These are phyloP conservation scores for Candida chilensis DNA, from an alignment of 805 yeast genomes.

Conservation along the genomic window DNA sequence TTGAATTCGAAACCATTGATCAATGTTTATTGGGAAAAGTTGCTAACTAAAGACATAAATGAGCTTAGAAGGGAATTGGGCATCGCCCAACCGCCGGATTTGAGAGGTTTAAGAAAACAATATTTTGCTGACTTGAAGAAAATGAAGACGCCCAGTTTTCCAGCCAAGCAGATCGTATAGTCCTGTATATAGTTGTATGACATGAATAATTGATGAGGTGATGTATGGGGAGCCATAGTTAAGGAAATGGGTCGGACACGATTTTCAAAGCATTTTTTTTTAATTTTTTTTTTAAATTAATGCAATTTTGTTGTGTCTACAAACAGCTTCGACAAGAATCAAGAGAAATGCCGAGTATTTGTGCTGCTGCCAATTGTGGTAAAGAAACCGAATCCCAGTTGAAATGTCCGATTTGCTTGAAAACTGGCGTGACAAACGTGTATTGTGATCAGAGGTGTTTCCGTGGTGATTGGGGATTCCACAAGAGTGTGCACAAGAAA, in stretches of 20 bases:
- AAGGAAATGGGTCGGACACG: too few relatives aligned
- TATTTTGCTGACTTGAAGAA: too few relatives aligned
- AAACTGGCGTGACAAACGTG: constrained; percentile 47
- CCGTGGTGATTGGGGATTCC: constrained; percentile 59
- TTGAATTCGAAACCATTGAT: constrained; percentile 65
- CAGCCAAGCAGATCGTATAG: too few relatives aligned
- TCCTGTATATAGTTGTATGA: too few relatives aligned
- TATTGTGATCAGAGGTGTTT: constrained; percentile 87
- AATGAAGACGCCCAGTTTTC: too few relatives aligned
- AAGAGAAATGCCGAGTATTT: constrained; percentile 24
- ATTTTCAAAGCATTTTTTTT: too few relatives aligned
- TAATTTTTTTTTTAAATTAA: too few relatives aligned
- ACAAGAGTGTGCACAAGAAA: constrained; percentile 66
- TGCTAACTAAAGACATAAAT: constrained; percentile 61
- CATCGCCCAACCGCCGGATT: constrained; percentile 66
- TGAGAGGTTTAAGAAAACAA: constrained; percentile 50
- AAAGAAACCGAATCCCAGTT: constrained; percentile 65
- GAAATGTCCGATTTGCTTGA: constrained; percentile 89
- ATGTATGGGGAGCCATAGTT: too few relatives aligned
- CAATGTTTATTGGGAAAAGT: constrained; percentile 88
- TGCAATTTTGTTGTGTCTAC: too few relatives aligned
- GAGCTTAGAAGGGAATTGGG: constrained; percentile 67
- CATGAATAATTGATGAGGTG: too few relatives aligned
- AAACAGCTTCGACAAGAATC: too few relatives aligned
- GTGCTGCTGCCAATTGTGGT: constrained; percentile 82